A percentile compares a stretch with the other conserved stretches of the same genome.
Evolutionary conservation across 2,329 filamentous ascomycete species (phyloP).

Genomic region (Monascus ruber): DNA sequence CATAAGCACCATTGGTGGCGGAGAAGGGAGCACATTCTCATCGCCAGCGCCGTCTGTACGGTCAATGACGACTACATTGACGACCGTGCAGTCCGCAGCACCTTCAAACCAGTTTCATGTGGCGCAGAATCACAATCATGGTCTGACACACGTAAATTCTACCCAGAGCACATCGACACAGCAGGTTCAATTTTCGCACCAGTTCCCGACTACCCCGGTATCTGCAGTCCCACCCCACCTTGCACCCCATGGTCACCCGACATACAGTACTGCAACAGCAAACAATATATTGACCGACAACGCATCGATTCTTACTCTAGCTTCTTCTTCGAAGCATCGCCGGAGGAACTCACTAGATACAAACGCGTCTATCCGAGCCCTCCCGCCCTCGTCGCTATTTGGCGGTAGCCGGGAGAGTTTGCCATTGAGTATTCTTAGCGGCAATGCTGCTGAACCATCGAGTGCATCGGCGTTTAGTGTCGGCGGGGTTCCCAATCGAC

Average conservation of each 20-base stretch:
- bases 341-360: slow-evolving; percentile 54
- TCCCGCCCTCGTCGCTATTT: slow-evolving; percentile 53
- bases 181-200: slow-evolving; percentile 46
- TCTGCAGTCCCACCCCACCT: slow-evolving; percentile 52
- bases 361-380: slow-evolving; percentile 54
- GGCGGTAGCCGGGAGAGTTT: slow-evolving; percentile 54
- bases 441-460: slow-evolving; percentile 36
- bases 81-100: slow-evolving; percentile 53
- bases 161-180: slow-evolving; percentile 27
- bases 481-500: slow-evolving; percentile 32
- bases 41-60: slow-evolving; percentile 54
- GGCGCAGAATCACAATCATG: slow-evolving; percentile 19
- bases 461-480: slow-evolving; percentile 31
- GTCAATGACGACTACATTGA: slow-evolving; percentile 54
- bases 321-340: slow-evolving; percentile 52
- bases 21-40: slow-evolving; percentile 55
- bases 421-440: slow-evolving; percentile 50
- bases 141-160: slow-evolving; percentile 22
- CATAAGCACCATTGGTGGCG: slow-evolving; percentile 53
- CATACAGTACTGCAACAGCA: slow-evolving; percentile 50
- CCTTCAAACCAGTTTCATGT: slow-evolving; percentile 38
- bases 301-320: slow-evolving; percentile 53
- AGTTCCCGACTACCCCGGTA: slow-evolving; percentile 48
- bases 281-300: slow-evolving; percentile 56
- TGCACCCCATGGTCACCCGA: slow-evolving; percentile 40